A percentile compares a stretch with the other conserved stretches of the same genome.
Conservation (phyloP, 768 basidiomycete species). For the Leccinellum rugosiceps region DNA sequence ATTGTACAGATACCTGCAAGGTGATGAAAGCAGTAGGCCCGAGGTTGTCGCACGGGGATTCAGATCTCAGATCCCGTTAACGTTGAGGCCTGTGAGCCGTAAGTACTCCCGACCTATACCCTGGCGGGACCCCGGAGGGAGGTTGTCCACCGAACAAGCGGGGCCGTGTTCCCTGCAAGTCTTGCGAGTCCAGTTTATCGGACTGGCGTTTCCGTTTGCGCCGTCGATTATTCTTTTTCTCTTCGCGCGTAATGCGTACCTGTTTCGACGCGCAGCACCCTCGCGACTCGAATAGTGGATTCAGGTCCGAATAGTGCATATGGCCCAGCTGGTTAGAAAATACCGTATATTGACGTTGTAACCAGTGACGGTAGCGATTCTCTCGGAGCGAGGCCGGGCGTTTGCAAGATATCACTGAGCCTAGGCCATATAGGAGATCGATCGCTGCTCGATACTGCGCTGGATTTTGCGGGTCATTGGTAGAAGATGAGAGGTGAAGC, state of each 20-base stretch:
- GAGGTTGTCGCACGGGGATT: neutral
- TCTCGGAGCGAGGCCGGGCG: neutral
- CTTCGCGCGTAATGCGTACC: neutral
- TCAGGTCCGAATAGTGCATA: too few relatives aligned
- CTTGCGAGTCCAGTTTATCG: neutral
- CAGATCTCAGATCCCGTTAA: neutral
- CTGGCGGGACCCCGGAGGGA: neutral
- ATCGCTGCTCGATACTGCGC: neutral
- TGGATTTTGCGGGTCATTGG: neutral
- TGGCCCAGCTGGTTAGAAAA: neutral
- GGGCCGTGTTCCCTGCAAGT: neutral
- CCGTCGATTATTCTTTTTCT: neutral
- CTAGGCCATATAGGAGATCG: neutral
- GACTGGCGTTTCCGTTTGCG: neutral
- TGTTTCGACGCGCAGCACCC: neutral
- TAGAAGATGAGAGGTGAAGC: too few relatives aligned
- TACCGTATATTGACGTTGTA: neutral
- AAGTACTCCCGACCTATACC: neutral
- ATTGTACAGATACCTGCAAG: neutral
- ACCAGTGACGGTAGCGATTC: neutral
- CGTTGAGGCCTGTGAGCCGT: neutral
- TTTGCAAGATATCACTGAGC: neutral
- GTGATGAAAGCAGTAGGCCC: too few relatives aligned
- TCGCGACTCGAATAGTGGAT: neutral
- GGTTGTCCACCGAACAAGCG: too few relatives aligned